These are phyloP conservation scores for Pseudozyma hubeiensis DNA, from an alignment of 1,284 basidiomycete genomes.

Conservation along the genomic window DNA sequence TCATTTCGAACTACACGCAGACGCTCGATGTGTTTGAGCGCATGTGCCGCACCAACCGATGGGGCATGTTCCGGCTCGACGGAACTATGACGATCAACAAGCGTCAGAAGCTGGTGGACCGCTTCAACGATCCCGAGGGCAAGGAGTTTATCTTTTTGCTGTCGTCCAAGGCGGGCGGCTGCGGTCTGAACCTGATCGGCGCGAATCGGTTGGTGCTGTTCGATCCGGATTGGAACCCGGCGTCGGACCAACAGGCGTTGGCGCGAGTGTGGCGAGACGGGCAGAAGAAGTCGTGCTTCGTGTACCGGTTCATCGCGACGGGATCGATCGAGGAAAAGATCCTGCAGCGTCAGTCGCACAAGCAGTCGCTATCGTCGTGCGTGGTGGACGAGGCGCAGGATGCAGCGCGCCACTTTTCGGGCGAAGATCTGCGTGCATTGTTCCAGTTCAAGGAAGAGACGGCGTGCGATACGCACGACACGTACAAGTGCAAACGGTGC, in stretches of 20 bases:
- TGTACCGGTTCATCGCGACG: slow-evolving; percentile 96
- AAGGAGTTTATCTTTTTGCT: slow-evolving; percentile 96
- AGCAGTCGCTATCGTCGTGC: slow-evolving; percentile 94
- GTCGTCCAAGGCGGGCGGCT: slow-evolving; percentile 98
- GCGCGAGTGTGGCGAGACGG: slow-evolving; percentile 99
- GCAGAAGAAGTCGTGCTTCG: slow-evolving; percentile 93
- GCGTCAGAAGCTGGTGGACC: slow-evolving; percentile 95
- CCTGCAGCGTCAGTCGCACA: slow-evolving; percentile 87
- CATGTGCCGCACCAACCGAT: slow-evolving; percentile 74
- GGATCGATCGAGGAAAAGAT: slow-evolving; percentile 99
- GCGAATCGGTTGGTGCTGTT: slow-evolving; percentile 96
- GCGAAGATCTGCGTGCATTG: slow-evolving; percentile 87
- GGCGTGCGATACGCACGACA: slow-evolving; percentile 85
- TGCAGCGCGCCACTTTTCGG: slow-evolving; percentile 92
- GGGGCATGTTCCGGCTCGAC: slow-evolving; percentile 91
- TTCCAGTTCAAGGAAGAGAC: slow-evolving; percentile 92
- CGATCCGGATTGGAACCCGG: slow-evolving; percentile 99
- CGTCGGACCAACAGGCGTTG: slow-evolving; percentile 96
- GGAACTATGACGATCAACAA: slow-evolving; percentile 94
- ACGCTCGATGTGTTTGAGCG: slow-evolving; percentile 81
- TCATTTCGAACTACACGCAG: slow-evolving; percentile 98
- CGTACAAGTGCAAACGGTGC: slow-evolving; percentile 91
- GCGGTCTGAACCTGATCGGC: slow-evolving; percentile 98
- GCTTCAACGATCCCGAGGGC: slow-evolving; percentile 94
- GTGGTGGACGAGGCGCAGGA: slow-evolving; percentile 98